These are phyloP conservation scores for Diaporthe ampelina DNA, from an alignment of 2,329 filamentous ascomycete species.

Conservation along the genomic window DNA sequence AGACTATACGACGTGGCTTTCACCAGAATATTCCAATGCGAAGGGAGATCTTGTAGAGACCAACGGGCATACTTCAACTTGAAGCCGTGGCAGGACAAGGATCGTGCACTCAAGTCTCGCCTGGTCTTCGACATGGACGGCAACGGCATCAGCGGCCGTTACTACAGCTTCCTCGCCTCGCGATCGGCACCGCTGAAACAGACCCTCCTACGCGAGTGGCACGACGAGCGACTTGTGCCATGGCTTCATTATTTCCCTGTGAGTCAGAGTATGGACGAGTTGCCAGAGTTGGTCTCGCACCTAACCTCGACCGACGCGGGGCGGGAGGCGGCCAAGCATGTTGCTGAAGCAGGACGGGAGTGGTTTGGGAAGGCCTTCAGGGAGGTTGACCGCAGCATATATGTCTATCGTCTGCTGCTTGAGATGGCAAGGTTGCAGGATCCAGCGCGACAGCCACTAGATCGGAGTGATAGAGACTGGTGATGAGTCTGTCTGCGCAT, in stretches of 20 bases:
- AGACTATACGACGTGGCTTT: conserved; percentile 39
- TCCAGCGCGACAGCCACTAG: conserved; percentile 8
- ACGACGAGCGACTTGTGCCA: conserved; percentile 67
- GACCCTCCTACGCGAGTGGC: conserved; percentile 69
- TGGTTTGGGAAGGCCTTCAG: conserved; percentile 69
- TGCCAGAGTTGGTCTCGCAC: conserved; percentile 65
- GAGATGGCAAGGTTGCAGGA: conserved; percentile 65
- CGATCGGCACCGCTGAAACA: conserved; percentile 64
- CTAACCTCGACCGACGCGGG: conserved; percentile 62
- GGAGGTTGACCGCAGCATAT: conserved; percentile 71
- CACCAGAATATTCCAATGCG: conserved; percentile 35
- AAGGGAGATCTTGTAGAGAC: conserved; percentile 37
- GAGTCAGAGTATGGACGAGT: conserved; percentile 62
- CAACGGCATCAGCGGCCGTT: conserved; percentile 68
- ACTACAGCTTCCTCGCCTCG: conserved; percentile 64
- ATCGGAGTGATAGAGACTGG: not conserved
- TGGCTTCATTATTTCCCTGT: conserved; percentile 72
- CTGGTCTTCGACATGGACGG: conserved; percentile 68
- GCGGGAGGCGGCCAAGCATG: conserved; percentile 58
- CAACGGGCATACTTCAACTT: conserved; percentile 43
- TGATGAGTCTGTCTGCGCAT: not conserved
- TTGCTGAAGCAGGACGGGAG: conserved; percentile 66
- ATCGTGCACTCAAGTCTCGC: conserved; percentile 51
- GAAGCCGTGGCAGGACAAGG: conserved; percentile 33
- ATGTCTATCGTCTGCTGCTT: conserved; percentile 72